Base-by-base conservation (phyloP, 805 yeast species). In the Schizosaccharomyces octosporus region DNA sequence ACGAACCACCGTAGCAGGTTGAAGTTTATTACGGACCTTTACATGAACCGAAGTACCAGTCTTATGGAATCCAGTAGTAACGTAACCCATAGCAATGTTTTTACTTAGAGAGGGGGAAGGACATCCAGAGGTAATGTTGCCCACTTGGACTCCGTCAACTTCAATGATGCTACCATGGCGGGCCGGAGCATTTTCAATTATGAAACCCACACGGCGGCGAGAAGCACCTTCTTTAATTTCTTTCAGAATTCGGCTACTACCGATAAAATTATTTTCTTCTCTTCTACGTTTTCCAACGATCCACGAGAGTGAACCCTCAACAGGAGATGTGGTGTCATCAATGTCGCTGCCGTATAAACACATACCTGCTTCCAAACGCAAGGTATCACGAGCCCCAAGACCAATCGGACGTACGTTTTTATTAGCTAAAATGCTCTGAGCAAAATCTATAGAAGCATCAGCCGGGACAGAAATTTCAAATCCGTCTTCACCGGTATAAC, bases 401-500 rank as follows among this genome's bases (percentile, higher is more conserved):
- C 98, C 98, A 66, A 88, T 86, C 70, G 80, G 81, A 59, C 87
- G 86, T 13, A 74, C 70, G 2, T 78, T 78, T 60, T 76, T 74
- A 62, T 69, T 81, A 48, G 78, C 77, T 55, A 86, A 71, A 60
- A 87, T 72, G 5, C 78, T 75, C 63, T 78, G 73, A 55, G 93
- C 81, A 66, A 93, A 80, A 1, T 90, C 83, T 27, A 66, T 66
- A 13, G 67, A 76, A 70, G 61, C 76, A 73, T 59, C 71, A 2
- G 63, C 63, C 13, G 68, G 68, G 7, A 66, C 36, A 5, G 67
- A 62, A 67, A 62, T 79, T 74, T 93, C 98, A 71, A 93, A 90
- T 1, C 98, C 98, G 71, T 93, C 98, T 73, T 93, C 98, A 21
- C 98, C 98, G 5, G 98, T 93, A 75, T 93, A 93, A 1, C 98